phyloP scores from a whole-genome alignment of 495 filamentous ascomycete species.

The Achaetomiella virescens region DNA sequence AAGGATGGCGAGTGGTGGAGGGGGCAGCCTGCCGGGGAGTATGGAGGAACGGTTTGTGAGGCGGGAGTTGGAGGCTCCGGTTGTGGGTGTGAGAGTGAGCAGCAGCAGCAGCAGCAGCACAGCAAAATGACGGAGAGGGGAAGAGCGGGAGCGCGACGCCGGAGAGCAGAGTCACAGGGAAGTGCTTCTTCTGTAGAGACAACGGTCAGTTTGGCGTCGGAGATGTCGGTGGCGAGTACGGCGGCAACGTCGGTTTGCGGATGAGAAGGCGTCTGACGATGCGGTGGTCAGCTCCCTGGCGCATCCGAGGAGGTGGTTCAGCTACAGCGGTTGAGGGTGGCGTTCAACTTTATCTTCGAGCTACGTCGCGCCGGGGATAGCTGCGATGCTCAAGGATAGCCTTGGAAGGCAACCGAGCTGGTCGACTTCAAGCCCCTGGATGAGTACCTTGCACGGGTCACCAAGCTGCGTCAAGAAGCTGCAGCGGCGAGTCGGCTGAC shows the following conservation, averaged over 20 bases:
- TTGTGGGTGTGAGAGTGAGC: constrained; percentile 50
- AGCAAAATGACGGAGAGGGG: constrained; percentile 32
- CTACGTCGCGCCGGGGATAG: constrained; percentile 57
- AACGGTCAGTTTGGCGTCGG: constrained; percentile 33
- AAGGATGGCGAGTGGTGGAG: constrained; percentile 45
- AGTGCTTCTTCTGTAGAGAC: constrained; percentile 32
- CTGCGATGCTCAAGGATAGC: constrained; percentile 40
- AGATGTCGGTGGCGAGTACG: constrained; percentile 18
- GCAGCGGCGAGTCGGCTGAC: constrained; percentile 62
- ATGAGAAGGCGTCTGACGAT: constrained; percentile 15
- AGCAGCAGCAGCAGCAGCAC: constrained; percentile 22
- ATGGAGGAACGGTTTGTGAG: constrained; percentile 81
- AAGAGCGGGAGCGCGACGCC: constrained; percentile 23
- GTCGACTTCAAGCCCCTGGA: constrained; percentile 67
- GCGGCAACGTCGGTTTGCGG: constrained; percentile 37
- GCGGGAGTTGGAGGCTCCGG: constrained; percentile 66
- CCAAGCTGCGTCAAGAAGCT: constrained; percentile 61
- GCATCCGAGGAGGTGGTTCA: constrained; percentile 45
- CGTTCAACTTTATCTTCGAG: constrained; percentile 68
- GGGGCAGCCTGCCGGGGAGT: constrained; percentile 60
- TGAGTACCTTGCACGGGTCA: constrained; percentile 57
- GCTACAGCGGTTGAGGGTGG: constrained; percentile 67
- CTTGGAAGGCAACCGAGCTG: constrained; percentile 33
- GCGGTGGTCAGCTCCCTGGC: constrained; percentile 40
- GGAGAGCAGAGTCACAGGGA: constrained; percentile 35